These are phyloP conservation scores for Wickerhamomyces alni DNA, from an alignment of 805 yeast genomes.

Conservation along the genomic window DNA sequence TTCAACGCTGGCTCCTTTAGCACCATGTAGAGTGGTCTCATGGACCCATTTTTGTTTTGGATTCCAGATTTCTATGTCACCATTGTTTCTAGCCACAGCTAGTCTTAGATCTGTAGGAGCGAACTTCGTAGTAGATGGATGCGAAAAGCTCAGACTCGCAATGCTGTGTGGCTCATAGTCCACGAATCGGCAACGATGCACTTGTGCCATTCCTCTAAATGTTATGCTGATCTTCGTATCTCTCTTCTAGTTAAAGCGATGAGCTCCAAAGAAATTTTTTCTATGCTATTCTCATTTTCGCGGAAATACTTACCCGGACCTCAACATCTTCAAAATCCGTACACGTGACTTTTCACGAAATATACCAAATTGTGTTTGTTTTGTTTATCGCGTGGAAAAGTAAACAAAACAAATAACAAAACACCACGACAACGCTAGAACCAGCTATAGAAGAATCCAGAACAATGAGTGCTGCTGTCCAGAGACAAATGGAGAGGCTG, in stretches of 20 bases:
- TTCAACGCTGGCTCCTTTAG: conserved; percentile 79
- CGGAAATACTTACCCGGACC: background rate
- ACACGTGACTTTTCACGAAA: too few relatives aligned
- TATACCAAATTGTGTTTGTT: too few relatives aligned
- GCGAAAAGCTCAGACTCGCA: conserved; percentile 76
- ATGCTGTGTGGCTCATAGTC: conserved; percentile 82
- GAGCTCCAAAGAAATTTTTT: conserved; percentile 6
- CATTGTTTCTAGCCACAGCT: conserved; percentile 91
- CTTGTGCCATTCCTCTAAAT: conserved; percentile 8
- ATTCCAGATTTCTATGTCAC: conserved; percentile 94
- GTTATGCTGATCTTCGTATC: background rate
- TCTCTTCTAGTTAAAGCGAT: conserved; percentile 5
- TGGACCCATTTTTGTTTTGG: conserved; percentile 79
- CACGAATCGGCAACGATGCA: conserved; percentile 89
- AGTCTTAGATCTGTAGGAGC: conserved; percentile 58
- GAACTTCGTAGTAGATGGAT: conserved; percentile 39
- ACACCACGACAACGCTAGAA: background rate
- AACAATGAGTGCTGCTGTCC: conserved; percentile 8
- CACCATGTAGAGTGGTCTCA: conserved; percentile 70
- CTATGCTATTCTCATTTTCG: background rate
- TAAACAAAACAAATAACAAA: background rate
- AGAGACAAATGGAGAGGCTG: conserved; percentile 9
- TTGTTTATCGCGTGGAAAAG: background rate
- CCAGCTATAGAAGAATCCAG: background rate
- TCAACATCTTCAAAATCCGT: background rate